phyloP scores from a whole-genome alignment of 2,329 filamentous ascomycete genomes.

The Ophiostoma tasmaniense region DNA sequence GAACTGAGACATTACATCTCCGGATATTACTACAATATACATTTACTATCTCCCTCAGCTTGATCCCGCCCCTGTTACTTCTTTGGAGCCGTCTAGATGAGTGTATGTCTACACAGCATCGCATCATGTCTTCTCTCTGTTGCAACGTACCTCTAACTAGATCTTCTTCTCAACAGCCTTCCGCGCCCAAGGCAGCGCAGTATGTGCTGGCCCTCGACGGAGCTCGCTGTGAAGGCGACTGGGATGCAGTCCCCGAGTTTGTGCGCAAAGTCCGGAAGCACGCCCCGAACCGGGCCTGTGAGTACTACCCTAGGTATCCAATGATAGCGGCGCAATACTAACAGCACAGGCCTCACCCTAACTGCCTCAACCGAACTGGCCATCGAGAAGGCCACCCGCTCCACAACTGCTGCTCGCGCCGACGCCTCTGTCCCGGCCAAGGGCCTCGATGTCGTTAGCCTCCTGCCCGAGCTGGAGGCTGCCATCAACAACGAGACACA shows the following conservation, averaged over 20 bases:
- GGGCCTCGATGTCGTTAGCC: conserved; percentile 37
- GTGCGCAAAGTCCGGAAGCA: conserved; percentile 93
- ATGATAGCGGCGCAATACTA: neutral
- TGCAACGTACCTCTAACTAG: neutral
- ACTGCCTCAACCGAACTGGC: conserved; percentile 62
- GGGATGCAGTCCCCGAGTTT: conserved; percentile 78
- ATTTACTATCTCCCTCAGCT: neutral
- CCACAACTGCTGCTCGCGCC: conserved; percentile 32
- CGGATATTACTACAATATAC: neutral
- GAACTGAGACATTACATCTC: neutral
- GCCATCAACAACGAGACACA: conserved; percentile 51
- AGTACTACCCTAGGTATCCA: conserved; percentile 24
- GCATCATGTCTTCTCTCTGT: neutral
- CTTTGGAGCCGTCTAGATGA: conserved; percentile 12
- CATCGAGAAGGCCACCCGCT: conserved; percentile 48
- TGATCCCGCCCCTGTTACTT: neutral
- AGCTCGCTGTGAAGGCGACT: conserved; percentile 79
- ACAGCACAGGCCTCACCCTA: conserved; percentile 53
- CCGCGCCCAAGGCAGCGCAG: conserved; percentile 57
- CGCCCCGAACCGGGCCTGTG: conserved; percentile 78
- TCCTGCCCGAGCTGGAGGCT: conserved; percentile 43
- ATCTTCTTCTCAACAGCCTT: neutral
- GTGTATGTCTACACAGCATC: conserved; percentile 6
- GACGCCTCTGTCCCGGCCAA: conserved; percentile 34
- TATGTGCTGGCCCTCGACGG: conserved; percentile 79